Conservation (phyloP, 148 eudicot genomes). For the Beta vulgaris region DNA sequence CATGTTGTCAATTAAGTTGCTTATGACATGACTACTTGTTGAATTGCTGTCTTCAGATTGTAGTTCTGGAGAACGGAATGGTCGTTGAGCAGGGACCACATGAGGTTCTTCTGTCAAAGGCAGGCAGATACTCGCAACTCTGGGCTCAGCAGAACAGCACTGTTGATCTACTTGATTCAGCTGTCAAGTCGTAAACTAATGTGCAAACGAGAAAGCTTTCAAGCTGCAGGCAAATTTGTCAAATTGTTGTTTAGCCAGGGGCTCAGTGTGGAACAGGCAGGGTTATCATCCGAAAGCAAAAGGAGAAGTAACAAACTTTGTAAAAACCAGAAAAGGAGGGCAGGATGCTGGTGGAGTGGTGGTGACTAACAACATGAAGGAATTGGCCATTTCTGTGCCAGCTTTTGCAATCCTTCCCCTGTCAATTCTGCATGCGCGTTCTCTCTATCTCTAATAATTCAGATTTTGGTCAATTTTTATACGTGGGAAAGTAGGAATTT, state of each 20-base stretch:
- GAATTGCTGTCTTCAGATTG: slow-evolving; percentile 47
- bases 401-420: too few relatives aligned
- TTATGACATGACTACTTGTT: neutral
- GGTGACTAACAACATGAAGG: neutral
- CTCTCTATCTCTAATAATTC: too few relatives aligned
- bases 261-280: neutral
- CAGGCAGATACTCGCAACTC: slow-evolving; percentile 92
- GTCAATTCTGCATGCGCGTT: too few relatives aligned
- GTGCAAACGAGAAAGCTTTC: neutral
- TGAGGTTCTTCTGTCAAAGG: slow-evolving; percentile 60
- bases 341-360: too few relatives aligned
- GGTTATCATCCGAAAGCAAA: neutral
- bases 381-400: too few relatives aligned
- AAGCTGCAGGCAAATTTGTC: neutral
- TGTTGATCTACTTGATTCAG: slow-evolving; percentile 52
- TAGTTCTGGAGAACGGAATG: slow-evolving; percentile 84
- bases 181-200: slow-evolving; percentile 33
- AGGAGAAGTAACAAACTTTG: neutral
- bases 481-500: too few relatives aligned
- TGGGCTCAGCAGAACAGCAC: slow-evolving; percentile 90
- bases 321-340: neutral
- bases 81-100: slow-evolving; percentile 98
- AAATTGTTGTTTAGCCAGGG: neutral
- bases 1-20: neutral
- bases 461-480: too few relatives aligned